Evolutionary conservation across 2,329 filamentous ascomycete genomes (phyloP), one percentile per base, ranked within the genome.

Genomic region (Alternaria consortialis): DNA sequence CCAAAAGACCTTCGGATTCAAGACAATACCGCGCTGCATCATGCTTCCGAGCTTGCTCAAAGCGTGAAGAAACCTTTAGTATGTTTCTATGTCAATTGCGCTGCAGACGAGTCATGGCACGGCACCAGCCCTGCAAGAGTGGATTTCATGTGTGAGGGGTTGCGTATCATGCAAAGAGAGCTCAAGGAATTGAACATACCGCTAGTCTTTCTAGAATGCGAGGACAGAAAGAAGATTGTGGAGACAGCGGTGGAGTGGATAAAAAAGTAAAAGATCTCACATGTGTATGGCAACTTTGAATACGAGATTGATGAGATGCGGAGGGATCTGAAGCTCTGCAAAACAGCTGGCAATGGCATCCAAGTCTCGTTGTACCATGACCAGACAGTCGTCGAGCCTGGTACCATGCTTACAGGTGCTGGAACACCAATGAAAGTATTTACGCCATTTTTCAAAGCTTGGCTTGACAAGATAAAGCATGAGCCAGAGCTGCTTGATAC

Each of bases 381-480:
- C 62, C 83, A 85, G 65, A 84, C 82, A 0, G 77, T 84, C 2
- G 73, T 84, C 7, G 79, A 82, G 53, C 83, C 83, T 2, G 81
- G 81, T 5, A 77, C 74, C 2, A 73, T 85, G 63, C 68, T 66
- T 1, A 83, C 79, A 1, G 77, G 79, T 1, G 71, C 50, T 11
- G 83, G 81, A 4, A 82, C 78, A 32, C 83, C 83, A 0, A 81
- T 82, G 75, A 84, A 85, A 58, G 82, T 85, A 11, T 85, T 85
- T 71, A 84, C 82, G 0, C 83, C 83, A 0, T 85, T 84, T 59
- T 82, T 84, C 62, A 80, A 78, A 53, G 71, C 74, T 0, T 85
- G 83, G 83, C 75, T 85, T 1, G 71, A 68, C 6, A 75, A 80
- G 23, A 72, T 84, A 31, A 82, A 81, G 56, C 63, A 74, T 1